Base-by-base conservation (phyloP, 2,329 filamentous ascomycete species). In the Aspergillus candidus region DNA sequence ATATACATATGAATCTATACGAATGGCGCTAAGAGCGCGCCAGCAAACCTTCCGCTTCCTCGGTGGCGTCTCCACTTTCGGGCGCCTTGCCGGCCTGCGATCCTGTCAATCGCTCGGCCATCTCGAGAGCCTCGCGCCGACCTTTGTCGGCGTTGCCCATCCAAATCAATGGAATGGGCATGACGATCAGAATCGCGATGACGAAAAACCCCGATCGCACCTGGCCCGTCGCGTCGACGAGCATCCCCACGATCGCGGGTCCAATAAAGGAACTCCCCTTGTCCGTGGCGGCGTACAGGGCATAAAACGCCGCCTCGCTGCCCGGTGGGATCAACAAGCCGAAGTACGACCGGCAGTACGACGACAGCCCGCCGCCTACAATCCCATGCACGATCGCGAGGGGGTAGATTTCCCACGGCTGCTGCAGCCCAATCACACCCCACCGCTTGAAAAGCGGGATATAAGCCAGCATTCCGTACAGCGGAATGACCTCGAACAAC, bases 351-450 rank as follows among this genome's bases (percentile, higher is more conserved):
- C 90, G 82, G 61, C 90, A 96, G 67, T 95, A 95, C 12, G 83
- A 84, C 48, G 84, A 84, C 33, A 96, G 69, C 0, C 90, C 90
- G 8, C 90, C 90, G 1, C 94, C 78, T 1, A 95, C 88, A 32
- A 95, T 78, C 0, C 90, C 90, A 62, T 94, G 94, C 4, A 95
- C 79, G 4, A 86, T 83, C 0, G 86, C 89, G 0, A 96, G 70
- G 0, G 87, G 86, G 58, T 91, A 96, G 81, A 96, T 95, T 59
- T 96, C 90, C 86, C 88, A 94, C 3, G 85, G 82, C 63, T 89
- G 81, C 65, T 94, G 88, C 12, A 96, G 73, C 1, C 90, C 90
- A 8, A 88, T 69, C 1, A 87, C 80, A 1, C 88, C 88, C 72
- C 83, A 82, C 3, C 73, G 70, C 51, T 79, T 77, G 32, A 96